Conservation (phyloP, 176 grass and related monocot genomes). For the Elymus sibiricus region DNA sequence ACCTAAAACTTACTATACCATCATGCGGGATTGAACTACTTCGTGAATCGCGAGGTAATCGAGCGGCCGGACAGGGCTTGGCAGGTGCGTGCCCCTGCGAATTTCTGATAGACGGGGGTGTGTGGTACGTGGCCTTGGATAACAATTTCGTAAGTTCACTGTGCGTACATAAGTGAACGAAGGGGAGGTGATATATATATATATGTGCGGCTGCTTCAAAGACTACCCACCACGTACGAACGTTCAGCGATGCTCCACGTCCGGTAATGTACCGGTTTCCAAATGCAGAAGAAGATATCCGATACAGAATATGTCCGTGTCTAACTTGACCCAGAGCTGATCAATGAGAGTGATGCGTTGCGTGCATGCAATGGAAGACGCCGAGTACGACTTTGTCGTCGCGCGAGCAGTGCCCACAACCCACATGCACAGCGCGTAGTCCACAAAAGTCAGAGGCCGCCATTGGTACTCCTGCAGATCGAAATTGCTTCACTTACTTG, state of each 20-base stretch:
- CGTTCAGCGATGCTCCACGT: background rate
- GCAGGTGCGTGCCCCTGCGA: no score
- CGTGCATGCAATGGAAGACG: background rate
- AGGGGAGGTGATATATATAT: no score
- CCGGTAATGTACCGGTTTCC: background rate
- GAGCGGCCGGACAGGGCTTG: no score
- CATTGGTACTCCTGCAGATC: background rate
- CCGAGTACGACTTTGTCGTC: background rate
- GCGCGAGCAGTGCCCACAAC: background rate
- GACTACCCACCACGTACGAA: background rate
- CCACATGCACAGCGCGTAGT: background rate
- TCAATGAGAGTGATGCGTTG: background rate
- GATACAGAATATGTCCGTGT: background rate
- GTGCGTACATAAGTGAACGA: no score
- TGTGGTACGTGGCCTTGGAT: no score
- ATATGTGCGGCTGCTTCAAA: background rate
- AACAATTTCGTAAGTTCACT: no score
- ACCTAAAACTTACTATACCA: no score
- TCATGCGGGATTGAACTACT: no score
- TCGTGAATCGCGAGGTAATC: rapidly evolving
- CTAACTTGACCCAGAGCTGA: background rate
- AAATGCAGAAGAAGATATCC: background rate
- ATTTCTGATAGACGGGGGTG: no score
- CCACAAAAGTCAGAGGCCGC: background rate
- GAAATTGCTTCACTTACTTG: no score